These are phyloP conservation scores for Myxozyma neglecta DNA, from an alignment of 805 yeast species.

Conservation along the genomic window DNA sequence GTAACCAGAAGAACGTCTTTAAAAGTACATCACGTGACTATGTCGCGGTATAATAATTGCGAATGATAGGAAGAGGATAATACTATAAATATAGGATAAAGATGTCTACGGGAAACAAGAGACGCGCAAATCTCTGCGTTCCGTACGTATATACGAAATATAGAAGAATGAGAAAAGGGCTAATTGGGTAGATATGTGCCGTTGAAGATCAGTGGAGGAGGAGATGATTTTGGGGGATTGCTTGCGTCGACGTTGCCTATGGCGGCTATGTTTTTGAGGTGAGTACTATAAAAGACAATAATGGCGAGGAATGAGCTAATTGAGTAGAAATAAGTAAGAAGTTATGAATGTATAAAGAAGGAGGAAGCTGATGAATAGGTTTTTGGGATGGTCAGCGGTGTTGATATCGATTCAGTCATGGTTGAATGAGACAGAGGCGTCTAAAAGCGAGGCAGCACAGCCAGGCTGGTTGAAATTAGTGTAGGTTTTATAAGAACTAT, in stretches of 20 bases:
- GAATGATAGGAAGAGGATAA: no score
- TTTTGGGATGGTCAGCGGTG: conserved; percentile 27
- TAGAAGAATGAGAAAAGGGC: not conserved
- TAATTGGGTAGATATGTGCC: conserved; percentile 1
- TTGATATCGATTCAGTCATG: conserved; percentile 27
- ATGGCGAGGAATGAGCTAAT: not conserved
- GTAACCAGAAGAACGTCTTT: no score
- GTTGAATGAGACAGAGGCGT: conserved; percentile 24
- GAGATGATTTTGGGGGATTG: conserved; percentile 18
- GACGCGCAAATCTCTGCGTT: conserved; percentile 6
- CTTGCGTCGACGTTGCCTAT: conserved; percentile 26
- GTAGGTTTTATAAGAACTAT: conserved; percentile 4
- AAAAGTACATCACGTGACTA: no score
- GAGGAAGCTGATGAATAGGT: not conserved
- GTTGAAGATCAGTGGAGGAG: not conserved
- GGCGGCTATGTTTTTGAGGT: conserved; percentile 30
- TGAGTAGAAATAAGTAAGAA: conserved; percentile 17
- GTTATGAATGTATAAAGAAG: not conserved
- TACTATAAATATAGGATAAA: no score
- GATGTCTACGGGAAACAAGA: not conserved
- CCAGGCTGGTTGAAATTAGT: conserved; percentile 30
- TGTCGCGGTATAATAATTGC: no score
- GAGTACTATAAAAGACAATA: not conserved
- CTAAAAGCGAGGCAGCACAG: conserved; percentile 1
- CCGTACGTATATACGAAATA: not conserved